Conservation (phyloP, 2,329 filamentous ascomycete species). For the Xylaria sp. region DNA sequence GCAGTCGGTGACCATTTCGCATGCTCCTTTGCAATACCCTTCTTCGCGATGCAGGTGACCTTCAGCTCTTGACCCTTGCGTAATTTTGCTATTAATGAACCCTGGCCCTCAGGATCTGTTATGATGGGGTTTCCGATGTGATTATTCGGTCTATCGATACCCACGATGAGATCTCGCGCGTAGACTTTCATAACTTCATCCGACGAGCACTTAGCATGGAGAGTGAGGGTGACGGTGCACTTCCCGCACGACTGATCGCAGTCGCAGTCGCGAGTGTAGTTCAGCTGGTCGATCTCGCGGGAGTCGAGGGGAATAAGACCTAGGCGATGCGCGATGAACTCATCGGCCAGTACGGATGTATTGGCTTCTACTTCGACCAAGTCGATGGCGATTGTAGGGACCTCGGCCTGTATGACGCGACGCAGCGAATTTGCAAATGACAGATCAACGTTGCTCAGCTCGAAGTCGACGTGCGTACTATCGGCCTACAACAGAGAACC, state of each 20-base stretch:
- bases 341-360: slow-evolving; percentile 94
- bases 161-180: slow-evolving; percentile 85
- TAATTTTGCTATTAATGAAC: slow-evolving; percentile 89
- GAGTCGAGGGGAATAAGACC: slow-evolving; percentile 90
- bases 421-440: slow-evolving; percentile 93
- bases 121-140: slow-evolving; percentile 84
- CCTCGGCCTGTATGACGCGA: slow-evolving; percentile 90
- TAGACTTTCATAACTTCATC: slow-evolving; percentile 95
- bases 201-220: slow-evolving; percentile 86
- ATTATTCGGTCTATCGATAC: slow-evolving; percentile 75
- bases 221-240: slow-evolving; percentile 85
- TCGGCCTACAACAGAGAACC: slow-evolving; percentile 70
- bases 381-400: slow-evolving; percentile 94
- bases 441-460: slow-evolving; percentile 88
- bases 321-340: slow-evolving; percentile 93
- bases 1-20: slow-evolving; percentile 96
- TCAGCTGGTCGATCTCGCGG: slow-evolving; percentile 82
- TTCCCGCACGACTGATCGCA: slow-evolving; percentile 95
- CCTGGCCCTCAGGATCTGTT: slow-evolving; percentile 81
- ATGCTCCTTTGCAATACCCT: slow-evolving; percentile 98
- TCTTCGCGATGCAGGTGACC: slow-evolving; percentile 93
- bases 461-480: slow-evolving; percentile 85
- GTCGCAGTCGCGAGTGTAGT: slow-evolving; percentile 93
- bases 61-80: slow-evolving; percentile 89
- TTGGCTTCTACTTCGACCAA: slow-evolving; percentile 93